Base-by-base conservation (phyloP, 768 basidiomycete species). In the Suillus subaureus region DNA sequence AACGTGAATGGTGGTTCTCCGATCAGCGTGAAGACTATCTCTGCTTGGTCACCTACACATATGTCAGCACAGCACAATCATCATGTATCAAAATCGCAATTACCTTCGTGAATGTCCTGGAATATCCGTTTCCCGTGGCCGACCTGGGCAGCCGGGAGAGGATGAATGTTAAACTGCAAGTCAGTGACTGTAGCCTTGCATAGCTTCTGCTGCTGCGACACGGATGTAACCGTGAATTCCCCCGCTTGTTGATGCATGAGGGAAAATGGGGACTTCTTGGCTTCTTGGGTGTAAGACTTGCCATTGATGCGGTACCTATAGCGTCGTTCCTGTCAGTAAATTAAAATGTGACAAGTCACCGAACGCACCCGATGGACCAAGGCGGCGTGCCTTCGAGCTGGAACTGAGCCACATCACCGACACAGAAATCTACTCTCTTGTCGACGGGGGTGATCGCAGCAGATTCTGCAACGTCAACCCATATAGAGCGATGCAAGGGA, bases 1-100 rank as follows among this genome's bases (percentile, higher is more conserved):
- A 99, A 98, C 1, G 96, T 91, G 79, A 98, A 99, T 0, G 97
- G 97, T 21, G 97, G 91, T 74, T 93, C 91, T 54, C 97, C 97
- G 39, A 90, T 82, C 62, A 99, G 85, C 4, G 89, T 89, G 77
- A 99, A 98, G 49, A 90, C 79, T 66, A 99, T 97, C 77, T 96
- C 93, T 21, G 97, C 96, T 81, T 97, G 92, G 72, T 95, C 93
- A 63, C 93, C 92, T 93, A 68, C 15, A 47, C 65, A 63, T 62
- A 62, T 35, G 63, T 65, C 23, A 65, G 40, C 9, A 43, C 28
- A 26, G 43, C 26, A 18, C 55, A 35, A 63, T 43, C 43, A 23
- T 47, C 15, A 21, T 18, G 1, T 2, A 45, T 9, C 5, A 3
- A 3, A 58, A 39, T 26, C 6, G 2, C 8, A 21, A 67, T 47